A percentile compares a stretch with the other conserved stretches of the same genome.
These are phyloP conservation scores for Avena atlantica DNA, from an alignment of 176 grass and related monocot genomes.

Conservation along the genomic window DNA sequence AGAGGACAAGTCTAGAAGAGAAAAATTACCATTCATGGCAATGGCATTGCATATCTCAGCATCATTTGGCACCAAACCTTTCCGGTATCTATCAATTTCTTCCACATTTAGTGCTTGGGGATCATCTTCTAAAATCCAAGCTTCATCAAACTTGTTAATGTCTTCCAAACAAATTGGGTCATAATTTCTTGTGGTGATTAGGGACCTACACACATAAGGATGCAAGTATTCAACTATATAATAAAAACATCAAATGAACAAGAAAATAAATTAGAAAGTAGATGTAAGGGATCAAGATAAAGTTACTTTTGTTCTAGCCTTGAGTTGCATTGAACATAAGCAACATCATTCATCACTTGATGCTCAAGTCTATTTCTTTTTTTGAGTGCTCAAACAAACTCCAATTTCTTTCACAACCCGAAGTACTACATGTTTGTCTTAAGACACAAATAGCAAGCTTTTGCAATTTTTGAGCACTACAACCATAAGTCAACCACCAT, in stretches of 20 bases:
- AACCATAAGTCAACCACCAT: slow-evolving; percentile 21
- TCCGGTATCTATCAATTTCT: not conserved
- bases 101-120: not conserved
- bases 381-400: not conserved
- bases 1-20: not conserved
- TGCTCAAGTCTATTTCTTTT: not conserved
- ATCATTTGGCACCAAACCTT: not conserved
- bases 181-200: not conserved
- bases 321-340: not conserved
- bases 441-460: slow-evolving; percentile 4
- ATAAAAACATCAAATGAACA: not conserved
- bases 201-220: not conserved
- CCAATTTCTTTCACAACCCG: too few relatives aligned
- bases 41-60: not conserved
- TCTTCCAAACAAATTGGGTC: not conserved
- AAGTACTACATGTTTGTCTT: not conserved
- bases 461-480: not conserved
- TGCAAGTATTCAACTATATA: not conserved
- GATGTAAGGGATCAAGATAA: not conserved
- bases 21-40: not conserved
- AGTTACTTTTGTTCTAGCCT: not conserved
- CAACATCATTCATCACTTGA: not conserved
- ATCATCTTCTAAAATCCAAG: not conserved
- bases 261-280: not conserved
- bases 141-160: not conserved